These are phyloP conservation scores for Rhazya stricta DNA, from an alignment of 257 asterid genomes.

Conservation along the genomic window DNA sequence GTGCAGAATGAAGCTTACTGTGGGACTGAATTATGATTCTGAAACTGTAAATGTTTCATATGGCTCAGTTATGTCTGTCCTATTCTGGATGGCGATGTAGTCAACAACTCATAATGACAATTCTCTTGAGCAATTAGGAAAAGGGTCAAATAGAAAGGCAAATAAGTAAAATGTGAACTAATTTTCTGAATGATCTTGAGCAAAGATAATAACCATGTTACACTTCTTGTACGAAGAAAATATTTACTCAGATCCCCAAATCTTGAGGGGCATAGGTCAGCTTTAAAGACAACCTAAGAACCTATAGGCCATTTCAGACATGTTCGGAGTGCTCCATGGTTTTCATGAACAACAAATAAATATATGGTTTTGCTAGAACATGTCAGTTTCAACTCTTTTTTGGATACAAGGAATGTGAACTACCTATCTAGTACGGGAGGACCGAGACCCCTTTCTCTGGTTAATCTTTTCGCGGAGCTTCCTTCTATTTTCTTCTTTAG, in stretches of 20 bases:
- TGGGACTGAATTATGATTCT: neutral
- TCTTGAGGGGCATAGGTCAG: neutral
- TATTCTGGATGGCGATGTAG: neutral
- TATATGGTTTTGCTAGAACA: neutral
- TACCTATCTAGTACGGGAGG: neutral
- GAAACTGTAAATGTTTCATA: neutral
- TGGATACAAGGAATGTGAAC: neutral
- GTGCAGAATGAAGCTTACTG: neutral
- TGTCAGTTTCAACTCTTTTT: neutral
- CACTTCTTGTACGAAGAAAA: neutral
- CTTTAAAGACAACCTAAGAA: neutral
- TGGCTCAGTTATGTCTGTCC: neutral
- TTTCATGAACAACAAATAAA: neutral
- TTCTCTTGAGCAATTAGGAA: no score
- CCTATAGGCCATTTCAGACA: neutral
- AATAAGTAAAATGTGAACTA: neutral
- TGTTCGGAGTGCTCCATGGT: neutral
- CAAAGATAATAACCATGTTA: neutral
- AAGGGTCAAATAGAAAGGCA: neutral
- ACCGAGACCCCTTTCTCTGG: neutral
- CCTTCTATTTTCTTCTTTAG: neutral
- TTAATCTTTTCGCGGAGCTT: constrained; percentile 9
- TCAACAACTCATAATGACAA: neutral
- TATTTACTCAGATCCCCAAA: constrained; percentile 1
- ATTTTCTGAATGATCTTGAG: neutral